These are phyloP conservation scores for Combretum micranthum DNA, from an alignment of 345 rosid species.

Conservation along the genomic window DNA sequence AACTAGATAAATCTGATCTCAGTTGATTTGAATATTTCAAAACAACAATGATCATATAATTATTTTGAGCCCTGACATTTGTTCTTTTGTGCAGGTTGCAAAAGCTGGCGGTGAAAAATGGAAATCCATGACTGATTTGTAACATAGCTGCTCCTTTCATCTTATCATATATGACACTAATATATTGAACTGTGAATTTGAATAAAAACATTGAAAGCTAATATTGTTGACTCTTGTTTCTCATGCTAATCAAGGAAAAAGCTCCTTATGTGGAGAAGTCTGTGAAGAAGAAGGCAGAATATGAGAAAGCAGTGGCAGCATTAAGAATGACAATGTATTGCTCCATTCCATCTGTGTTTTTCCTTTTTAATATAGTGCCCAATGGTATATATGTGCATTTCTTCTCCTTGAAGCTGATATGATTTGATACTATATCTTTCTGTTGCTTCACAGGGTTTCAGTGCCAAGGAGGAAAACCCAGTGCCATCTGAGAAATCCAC, in stretches of 20 bases:
- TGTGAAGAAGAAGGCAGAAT: slow-evolving; percentile 27
- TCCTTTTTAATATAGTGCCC: background rate
- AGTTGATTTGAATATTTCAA: too few relatives aligned
- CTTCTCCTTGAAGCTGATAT: background rate
- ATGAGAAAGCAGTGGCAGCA: slow-evolving; percentile 22
- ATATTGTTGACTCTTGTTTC: background rate
- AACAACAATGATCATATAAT: background rate
- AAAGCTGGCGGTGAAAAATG: slow-evolving; percentile 43
- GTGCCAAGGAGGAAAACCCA: slow-evolving; percentile 2
- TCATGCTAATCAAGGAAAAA: slow-evolving; percentile 21
- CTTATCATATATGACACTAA: background rate
- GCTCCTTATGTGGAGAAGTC: slow-evolving; percentile 25
- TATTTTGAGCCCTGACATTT: background rate
- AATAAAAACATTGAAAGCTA: background rate
- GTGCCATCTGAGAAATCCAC: slow-evolving; percentile 18
- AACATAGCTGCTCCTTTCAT: slow-evolving; percentile 6
- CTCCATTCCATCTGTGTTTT: background rate
- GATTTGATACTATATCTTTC: too few relatives aligned
- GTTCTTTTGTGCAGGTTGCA: slow-evolving; percentile 20
- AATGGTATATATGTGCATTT: background rate
- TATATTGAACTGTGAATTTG: background rate
- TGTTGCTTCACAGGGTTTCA: slow-evolving; percentile 1
- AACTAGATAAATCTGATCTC: too few relatives aligned
- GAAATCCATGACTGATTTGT: slow-evolving; percentile 32
- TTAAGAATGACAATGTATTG: slow-evolving; percentile 19